Percentiles rank a stretch among this genome's conserved stretches.
These are phyloP conservation scores for Prosopis cineraria DNA, from an alignment of 306 rosid genomes.

Conservation along the genomic window DNA sequence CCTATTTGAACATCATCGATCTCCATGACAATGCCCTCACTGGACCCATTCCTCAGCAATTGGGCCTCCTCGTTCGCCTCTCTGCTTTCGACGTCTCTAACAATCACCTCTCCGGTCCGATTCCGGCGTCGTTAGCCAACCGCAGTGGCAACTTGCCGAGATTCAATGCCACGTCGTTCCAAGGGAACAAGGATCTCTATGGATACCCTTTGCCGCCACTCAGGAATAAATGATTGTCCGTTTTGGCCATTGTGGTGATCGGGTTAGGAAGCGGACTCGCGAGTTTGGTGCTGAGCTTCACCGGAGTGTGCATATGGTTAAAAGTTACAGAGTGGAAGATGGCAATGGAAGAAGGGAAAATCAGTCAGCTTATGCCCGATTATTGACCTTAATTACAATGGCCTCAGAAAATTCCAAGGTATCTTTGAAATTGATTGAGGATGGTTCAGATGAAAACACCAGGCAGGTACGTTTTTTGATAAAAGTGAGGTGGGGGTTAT, in stretches of 20 bases:
- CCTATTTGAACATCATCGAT: constrained; percentile 92
- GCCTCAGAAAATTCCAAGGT: constrained; percentile 36
- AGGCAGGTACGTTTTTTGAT: constrained; percentile 41
- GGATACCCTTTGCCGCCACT: constrained; percentile 83
- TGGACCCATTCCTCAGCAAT: constrained; percentile 85
- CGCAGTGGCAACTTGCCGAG: constrained; percentile 70
- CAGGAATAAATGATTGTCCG: constrained; percentile 63
- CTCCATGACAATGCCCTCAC: constrained; percentile 71
- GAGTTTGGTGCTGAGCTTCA: constrained; percentile 80
- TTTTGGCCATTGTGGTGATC: constrained; percentile 91
- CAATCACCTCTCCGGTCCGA: constrained; percentile 78
- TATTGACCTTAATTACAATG: constrained; percentile 48
- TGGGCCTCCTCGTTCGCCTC: constrained; percentile 76
- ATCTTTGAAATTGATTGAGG: constrained; percentile 40
- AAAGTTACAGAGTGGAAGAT: constrained; percentile 75
- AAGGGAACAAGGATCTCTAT: constrained; percentile 84
- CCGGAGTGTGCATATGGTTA: constrained; percentile 94
- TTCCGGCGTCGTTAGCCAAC: constrained; percentile 64
- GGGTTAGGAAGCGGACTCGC: constrained; percentile 95
- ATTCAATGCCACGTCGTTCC: constrained; percentile 74
- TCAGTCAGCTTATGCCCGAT: too few relatives aligned
- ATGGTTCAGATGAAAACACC: constrained; percentile 37
- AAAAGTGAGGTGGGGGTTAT: constrained; percentile 45
- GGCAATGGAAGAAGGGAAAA: constrained; percentile 79
- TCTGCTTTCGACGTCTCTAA: constrained; percentile 88